Evolutionary conservation across 306 rosid genomes (phyloP).

Genomic region (Canavalia ensiformis): DNA sequence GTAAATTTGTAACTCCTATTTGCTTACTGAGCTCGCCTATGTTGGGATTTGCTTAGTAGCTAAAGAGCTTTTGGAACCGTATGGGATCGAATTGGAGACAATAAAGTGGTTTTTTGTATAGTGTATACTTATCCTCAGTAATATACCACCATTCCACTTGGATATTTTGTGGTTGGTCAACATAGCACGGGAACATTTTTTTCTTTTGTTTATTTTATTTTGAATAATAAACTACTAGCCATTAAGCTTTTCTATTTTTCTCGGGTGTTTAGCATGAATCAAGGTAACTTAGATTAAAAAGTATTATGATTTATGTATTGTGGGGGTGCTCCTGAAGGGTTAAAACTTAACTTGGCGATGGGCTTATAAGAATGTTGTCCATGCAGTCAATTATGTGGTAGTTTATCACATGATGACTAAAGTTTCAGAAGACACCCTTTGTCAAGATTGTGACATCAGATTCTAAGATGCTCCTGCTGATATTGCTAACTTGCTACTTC

Average conservation of each 20-base stretch:
- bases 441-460: no score
- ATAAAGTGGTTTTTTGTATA: conserved; percentile 33
- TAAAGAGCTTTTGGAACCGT: not conserved
- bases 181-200: not conserved
- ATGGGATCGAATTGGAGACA: not conserved
- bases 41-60: conserved; percentile 26
- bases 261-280: not conserved
- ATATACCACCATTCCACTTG: not conserved
- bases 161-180: not conserved
- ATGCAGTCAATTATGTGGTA: not conserved
- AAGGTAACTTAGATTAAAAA: not conserved
- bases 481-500: no score
- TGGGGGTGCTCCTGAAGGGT: not conserved
- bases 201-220: not conserved
- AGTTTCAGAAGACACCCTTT: not conserved
- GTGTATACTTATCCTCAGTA: not conserved
- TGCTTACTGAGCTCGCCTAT: conserved; percentile 13
- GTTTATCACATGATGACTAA: not conserved
- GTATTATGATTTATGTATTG: not conserved
- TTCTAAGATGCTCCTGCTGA: no score
- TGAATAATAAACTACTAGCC: not conserved
- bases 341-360: not conserved
- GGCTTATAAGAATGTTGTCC: not conserved
- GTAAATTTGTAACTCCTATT: conserved; percentile 26
- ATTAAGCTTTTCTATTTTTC: not conserved